Conservation (phyloP, 805 yeast genomes). For the Nakazawaea ambrosiae region DNA sequence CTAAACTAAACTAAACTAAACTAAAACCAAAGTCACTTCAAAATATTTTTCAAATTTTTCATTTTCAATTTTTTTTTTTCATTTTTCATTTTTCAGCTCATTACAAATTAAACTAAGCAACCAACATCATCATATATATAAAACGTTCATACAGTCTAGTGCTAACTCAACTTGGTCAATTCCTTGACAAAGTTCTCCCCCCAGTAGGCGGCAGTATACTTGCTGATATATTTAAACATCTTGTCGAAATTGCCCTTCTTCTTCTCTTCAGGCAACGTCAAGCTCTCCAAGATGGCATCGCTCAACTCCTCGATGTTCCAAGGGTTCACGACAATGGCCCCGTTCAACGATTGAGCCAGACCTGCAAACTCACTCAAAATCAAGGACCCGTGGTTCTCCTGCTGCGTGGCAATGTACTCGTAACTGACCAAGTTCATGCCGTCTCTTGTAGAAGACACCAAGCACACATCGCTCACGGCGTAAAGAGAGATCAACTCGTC, state of each 20-base stretch:
- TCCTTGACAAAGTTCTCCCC: constrained; percentile 94
- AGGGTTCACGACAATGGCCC: constrained; percentile 90
- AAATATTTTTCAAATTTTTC: too few species aligned
- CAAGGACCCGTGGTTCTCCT: constrained; percentile 75
- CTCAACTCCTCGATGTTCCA: constrained; percentile 97
- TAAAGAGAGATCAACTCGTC: constrained; percentile 88
- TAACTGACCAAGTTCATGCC: constrained; percentile 97
- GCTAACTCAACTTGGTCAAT: constrained; percentile 48
- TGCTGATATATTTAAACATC: constrained; percentile 79
- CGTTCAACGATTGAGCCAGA: constrained; percentile 97
- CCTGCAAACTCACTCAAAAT: constrained; percentile 95
- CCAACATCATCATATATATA: too few species aligned
- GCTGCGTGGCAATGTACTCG: constrained; percentile 95
- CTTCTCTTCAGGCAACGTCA: constrained; percentile 82
- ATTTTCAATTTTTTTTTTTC: too few species aligned
- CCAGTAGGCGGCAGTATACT: constrained; percentile 96
- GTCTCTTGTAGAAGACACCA: constrained; percentile 91
- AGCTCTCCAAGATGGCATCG: constrained; percentile 76
- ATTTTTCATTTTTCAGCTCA: too few species aligned
- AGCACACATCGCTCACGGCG: constrained; percentile 79
- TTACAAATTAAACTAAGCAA: too few species aligned
- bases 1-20: too few species aligned
- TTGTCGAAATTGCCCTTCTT: constrained; percentile 71
- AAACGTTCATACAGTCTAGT: too few species aligned
- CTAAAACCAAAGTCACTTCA: too few species aligned